These are phyloP conservation scores for Atkinsonella hypoxylon DNA, from an alignment of 2,329 filamentous ascomycete genomes.

Conservation along the genomic window DNA sequence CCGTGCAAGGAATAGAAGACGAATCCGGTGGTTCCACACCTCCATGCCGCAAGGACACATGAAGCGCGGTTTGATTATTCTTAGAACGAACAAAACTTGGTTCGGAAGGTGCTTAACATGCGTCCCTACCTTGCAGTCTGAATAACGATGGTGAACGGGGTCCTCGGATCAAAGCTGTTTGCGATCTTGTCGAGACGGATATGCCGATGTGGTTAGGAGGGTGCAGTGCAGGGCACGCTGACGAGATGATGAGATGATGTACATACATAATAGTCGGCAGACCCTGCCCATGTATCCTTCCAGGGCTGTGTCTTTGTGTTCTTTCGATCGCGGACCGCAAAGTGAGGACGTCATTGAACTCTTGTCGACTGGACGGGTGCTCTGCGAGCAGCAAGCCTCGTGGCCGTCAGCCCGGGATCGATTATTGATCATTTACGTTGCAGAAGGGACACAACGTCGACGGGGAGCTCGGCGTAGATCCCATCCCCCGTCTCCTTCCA, in stretches of 20 bases:
- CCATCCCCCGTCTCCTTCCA: too few species aligned
- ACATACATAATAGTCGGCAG: background rate
- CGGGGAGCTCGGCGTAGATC: background rate
- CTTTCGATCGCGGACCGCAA: background rate
- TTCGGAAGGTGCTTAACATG: background rate
- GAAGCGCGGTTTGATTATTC: too few species aligned
- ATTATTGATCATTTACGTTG: too few species aligned
- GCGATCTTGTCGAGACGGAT: background rate
- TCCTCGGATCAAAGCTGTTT: background rate
- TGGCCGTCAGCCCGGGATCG: background rate
- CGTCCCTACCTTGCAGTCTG: background rate
- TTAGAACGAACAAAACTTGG: background rate
- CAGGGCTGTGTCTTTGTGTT: background rate
- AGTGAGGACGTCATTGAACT: background rate
- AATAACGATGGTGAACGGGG: background rate
- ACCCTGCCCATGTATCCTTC: background rate
- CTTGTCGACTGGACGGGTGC: background rate
- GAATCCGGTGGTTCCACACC: background rate
- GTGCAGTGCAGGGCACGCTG: background rate
- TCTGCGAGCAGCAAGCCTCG: background rate
- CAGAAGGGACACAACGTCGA: too few species aligned
- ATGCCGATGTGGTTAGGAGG: background rate
- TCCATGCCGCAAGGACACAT: background rate
- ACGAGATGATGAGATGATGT: too few species aligned
- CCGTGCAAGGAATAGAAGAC: background rate